These are phyloP conservation scores for Cystoderma amianthinum DNA, from an alignment of 768 basidiomycete genomes.

Conservation along the genomic window DNA sequence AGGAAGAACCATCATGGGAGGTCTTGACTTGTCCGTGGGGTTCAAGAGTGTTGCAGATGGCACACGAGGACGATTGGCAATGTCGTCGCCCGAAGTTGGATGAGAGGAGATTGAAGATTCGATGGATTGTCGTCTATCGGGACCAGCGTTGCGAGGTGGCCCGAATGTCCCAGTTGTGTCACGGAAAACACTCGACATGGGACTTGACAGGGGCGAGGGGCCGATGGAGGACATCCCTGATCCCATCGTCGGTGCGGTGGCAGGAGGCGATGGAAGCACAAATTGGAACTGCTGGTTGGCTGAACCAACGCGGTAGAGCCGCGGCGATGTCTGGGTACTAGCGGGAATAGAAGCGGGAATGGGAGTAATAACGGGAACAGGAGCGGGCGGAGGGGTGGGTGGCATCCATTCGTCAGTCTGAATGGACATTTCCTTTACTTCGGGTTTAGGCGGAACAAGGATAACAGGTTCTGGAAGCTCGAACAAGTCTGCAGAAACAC, in stretches of 20 bases:
- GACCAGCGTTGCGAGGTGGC: conserved; percentile 42
- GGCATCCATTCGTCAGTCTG: conserved; percentile 76
- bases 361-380: conserved; percentile 20
- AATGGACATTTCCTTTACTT: conserved; percentile 66
- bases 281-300: conserved; percentile 58
- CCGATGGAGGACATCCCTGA: conserved; percentile 16
- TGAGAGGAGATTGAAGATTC: conserved; percentile 59
- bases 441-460: conserved; percentile 42
- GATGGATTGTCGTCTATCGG: conserved; percentile 65
- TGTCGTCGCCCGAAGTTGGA: conserved; percentile 33
- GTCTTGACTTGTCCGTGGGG: conserved; percentile 68
- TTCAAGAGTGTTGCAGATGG: conserved; percentile 34
- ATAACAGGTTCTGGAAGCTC: conserved; percentile 28
- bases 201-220: conserved; percentile 31
- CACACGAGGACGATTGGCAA: conserved; percentile 44
- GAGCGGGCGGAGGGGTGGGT: conserved; percentile 27
- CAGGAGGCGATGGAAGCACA: conserved; percentile 44
- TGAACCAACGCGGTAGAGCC: conserved; percentile 52
- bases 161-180: conserved; percentile 46
- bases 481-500: conserved; percentile 30
- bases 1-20: conserved; percentile 80
- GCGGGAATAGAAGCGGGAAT: conserved; percentile 12
- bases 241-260: conserved; percentile 16
- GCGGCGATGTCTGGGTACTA: conserved; percentile 23
- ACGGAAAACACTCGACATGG: conserved; percentile 33